Evolutionary conservation across 306 rosid genomes (phyloP).

Genomic region (Lablab purpureus): DNA sequence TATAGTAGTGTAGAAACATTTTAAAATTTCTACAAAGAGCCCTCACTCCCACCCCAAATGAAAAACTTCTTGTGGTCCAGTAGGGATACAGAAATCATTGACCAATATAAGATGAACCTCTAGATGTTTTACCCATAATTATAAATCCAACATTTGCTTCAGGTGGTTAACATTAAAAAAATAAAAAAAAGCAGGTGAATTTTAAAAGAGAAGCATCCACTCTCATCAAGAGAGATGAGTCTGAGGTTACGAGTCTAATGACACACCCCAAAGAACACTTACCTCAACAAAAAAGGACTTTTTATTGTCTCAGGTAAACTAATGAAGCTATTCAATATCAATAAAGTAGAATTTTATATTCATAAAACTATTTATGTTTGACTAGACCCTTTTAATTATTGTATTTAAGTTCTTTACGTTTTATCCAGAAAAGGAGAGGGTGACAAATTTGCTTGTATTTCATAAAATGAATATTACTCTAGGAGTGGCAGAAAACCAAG

Average conservation of each 20-base stretch:
- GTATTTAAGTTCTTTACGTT: slow-evolving; percentile 23
- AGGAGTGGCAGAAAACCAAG: slow-evolving; percentile 33
- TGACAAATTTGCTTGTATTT: slow-evolving; percentile 37
- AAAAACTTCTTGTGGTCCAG: background rate
- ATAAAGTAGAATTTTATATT: slow-evolving; percentile 20
- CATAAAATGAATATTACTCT: slow-evolving; percentile 21
- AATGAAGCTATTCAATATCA: slow-evolving; percentile 23
- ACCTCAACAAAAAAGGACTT: slow-evolving; percentile 13
- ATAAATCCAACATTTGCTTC: slow-evolving; percentile 10
- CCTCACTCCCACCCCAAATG: background rate
- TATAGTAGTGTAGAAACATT: background rate
- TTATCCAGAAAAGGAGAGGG: background rate
- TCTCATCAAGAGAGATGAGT: slow-evolving; percentile 9
- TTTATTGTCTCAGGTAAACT: background rate
- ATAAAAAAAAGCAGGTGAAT: slow-evolving; percentile 13
- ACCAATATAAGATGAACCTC: background rate
- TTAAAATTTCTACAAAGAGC: background rate
- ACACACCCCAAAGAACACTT: slow-evolving; percentile 13
- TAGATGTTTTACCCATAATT: background rate
- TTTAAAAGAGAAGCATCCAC: slow-evolving; percentile 10
- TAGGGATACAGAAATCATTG: background rate
- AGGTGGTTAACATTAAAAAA: background rate
- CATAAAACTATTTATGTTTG: slow-evolving; percentile 18
- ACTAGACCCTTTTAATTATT: slow-evolving; percentile 25
- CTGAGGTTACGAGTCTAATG: background rate